Conservation (phyloP, 306 rosid genomes). For the Trifolium fragiferum region DNA sequence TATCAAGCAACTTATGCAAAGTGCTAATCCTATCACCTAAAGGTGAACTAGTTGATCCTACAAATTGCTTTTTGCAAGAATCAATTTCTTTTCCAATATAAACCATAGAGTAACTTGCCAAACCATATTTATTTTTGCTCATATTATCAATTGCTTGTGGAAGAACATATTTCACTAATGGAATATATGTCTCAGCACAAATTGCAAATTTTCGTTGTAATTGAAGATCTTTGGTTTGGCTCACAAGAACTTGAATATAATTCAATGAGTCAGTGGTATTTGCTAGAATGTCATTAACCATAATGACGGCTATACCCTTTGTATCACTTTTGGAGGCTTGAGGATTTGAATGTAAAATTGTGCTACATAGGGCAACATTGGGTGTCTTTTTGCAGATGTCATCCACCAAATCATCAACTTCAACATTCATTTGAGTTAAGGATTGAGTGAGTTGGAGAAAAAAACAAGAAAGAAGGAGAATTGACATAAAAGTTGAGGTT, state of each 20-base stretch:
- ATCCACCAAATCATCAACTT: neutral
- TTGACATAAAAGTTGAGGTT: neutral
- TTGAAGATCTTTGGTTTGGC: neutral
- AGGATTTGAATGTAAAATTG: neutral
- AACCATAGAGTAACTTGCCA: neutral
- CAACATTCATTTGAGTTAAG: neutral
- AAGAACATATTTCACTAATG: neutral
- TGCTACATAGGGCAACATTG: neutral
- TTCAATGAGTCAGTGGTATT: neutral
- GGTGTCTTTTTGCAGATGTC: neutral
- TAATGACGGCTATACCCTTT: neutral
- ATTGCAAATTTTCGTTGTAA: neutral
- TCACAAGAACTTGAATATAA: neutral
- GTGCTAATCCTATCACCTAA: neutral
- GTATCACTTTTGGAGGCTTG: neutral
- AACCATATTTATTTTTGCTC: neutral
- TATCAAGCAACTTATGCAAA: neutral
- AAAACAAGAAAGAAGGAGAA: neutral
- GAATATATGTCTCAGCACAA: conserved; percentile 12
- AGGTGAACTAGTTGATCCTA: neutral
- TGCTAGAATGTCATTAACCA: neutral
- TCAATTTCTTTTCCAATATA: neutral
- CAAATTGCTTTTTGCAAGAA: neutral
- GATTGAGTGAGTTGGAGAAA: neutral
- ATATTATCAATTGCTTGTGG: neutral